phyloP scores from a whole-genome alignment of 2,329 filamentous ascomycete genomes.

The Endocalyx cinctus region DNA sequence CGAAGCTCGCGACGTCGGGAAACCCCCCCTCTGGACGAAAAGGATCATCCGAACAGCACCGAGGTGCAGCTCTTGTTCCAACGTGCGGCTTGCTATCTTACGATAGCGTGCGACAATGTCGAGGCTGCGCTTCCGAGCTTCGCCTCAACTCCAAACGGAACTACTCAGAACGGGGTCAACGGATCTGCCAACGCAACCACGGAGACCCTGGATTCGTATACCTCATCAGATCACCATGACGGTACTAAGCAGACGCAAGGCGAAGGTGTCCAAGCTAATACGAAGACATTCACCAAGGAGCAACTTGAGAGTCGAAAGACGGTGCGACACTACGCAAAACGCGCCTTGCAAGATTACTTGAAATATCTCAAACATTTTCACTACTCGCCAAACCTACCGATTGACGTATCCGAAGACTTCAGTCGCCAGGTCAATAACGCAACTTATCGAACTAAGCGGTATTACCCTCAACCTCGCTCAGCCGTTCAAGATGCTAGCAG shows the following conservation, averaged over 20 bases:
- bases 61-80: slow-evolving; percentile 74
- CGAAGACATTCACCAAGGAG: slow-evolving; percentile 15
- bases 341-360: slow-evolving; percentile 70
- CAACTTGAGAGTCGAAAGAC: slow-evolving; percentile 58
- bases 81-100: slow-evolving; percentile 67
- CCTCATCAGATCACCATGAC: too few relatives aligned
- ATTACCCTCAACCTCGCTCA: slow-evolving; percentile 33
- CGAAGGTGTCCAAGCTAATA: too few relatives aligned
- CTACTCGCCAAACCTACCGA: slow-evolving; percentile 68
- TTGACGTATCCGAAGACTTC: slow-evolving; percentile 54
- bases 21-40: slow-evolving; percentile 25
- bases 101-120: slow-evolving; percentile 64
- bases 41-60: slow-evolving; percentile 67
- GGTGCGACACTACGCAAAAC: slow-evolving; percentile 70
- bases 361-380: slow-evolving; percentile 70
- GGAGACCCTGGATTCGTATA: slow-evolving; percentile 4
- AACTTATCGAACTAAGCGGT: slow-evolving; percentile 27
- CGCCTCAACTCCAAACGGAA: slow-evolving; percentile 15
- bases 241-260: too few relatives aligned
- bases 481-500: slow-evolving; percentile 35
- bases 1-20: slow-evolving; percentile 29
- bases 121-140: slow-evolving; percentile 42
- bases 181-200: slow-evolving; percentile 8
- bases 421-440: slow-evolving; percentile 53
- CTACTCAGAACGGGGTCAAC: slow-evolving; percentile 13